Evolutionary conservation across 2,329 filamentous ascomycete genomes (phyloP), one percentile per base, ranked within the genome.

Genomic region (Tolypocladium paradoxum): DNA sequence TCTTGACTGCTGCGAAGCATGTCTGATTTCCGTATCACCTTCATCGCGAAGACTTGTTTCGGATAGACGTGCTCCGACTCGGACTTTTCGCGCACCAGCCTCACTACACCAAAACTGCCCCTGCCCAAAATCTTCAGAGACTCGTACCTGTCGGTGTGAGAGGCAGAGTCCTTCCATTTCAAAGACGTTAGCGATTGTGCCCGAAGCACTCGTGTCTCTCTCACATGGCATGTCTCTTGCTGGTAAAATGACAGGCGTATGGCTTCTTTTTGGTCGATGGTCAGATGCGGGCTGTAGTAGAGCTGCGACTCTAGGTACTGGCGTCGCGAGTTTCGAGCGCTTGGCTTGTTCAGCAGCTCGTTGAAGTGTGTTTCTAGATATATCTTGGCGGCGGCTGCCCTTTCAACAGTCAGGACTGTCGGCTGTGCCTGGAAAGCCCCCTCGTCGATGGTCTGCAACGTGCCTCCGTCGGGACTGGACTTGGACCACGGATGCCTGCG

Each of bases 1-100:
- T 97, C 92, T 70, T 97, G 93, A 57, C 86, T 86, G 55, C 90
- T 93, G 14, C 85, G 83, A 53, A 97, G 77, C 91, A 96, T 97
- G 53, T 90, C 84, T 1, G 89, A 89, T 66, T 99, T 99, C 54
- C 87, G 84, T 60, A 97, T 97, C 34, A 96, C 88, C 66, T 97
- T 97, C 92, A 97, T 96, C 16, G 93, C 93, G 66, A 86, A 97
- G 0, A 96, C 83, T 54, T 87, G 78, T 12, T 63, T 61, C 5
- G 64, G 55, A 29, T 60, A 62, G 45, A 59, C 55, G 58, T 67
- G 60, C 2, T 58, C 62, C 0, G 60, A 51, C n/a, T 61, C 62
- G 20, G 59, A 51, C 58, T 74, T 85, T 65, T 91, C 87, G 53
- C 83, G 84, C 2, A 97, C 91, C 36, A 99, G 76, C 47, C 86